Base-by-base conservation (phyloP, 2,329 filamentous ascomycete genomes). In the Camillea tinctor region DNA sequence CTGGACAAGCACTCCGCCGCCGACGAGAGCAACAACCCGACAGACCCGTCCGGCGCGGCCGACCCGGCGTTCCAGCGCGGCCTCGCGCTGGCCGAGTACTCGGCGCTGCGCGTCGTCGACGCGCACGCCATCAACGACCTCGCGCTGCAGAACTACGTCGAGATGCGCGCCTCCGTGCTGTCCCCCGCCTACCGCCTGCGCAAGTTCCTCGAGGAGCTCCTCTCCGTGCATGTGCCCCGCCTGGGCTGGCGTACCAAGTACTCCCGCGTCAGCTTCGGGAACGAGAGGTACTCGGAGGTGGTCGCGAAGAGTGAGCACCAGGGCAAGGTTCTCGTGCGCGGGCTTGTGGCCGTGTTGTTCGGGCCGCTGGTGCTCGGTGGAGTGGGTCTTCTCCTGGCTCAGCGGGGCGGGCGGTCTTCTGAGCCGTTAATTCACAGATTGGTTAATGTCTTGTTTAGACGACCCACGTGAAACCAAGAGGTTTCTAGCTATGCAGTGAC, bases 201-300 rank as follows among this genome's bases (percentile, higher is more conserved):
- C 58, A 99, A 99, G 76, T 88, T 81, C 65, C 79, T 97, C 15
- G 95, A 99, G 72, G 95, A 99, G 78, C 85, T 84, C 36, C 79
- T 98, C 56, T 91, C 89, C 56, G 84, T 90, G 15, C 88, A 90
- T 68, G 71, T 96, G 1, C 95, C 95, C 0, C 78, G 82, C 23
- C 76, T 93, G 13, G 95, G 94, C 0, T 97, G 94, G 88, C 87
- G 89, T 71, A 99, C 95, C 1, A 92, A 97, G 77, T 99, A 99
- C 73, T 88, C 90, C 0, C 84, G 94, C 20, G 89, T 99, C 8
- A 97, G 93, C 67, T 99, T 99, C 73, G 92, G 92, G 60, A 97
- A 97, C 70, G 90, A 96, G 77, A 81, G 91, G 20, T 99, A 99
- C 75, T 91, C 90, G 0, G 89, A 96, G 62, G 90, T 98, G 3